Conservation (phyloP, 768 basidiomycete genomes). For the Royoungia palumana region DNA sequence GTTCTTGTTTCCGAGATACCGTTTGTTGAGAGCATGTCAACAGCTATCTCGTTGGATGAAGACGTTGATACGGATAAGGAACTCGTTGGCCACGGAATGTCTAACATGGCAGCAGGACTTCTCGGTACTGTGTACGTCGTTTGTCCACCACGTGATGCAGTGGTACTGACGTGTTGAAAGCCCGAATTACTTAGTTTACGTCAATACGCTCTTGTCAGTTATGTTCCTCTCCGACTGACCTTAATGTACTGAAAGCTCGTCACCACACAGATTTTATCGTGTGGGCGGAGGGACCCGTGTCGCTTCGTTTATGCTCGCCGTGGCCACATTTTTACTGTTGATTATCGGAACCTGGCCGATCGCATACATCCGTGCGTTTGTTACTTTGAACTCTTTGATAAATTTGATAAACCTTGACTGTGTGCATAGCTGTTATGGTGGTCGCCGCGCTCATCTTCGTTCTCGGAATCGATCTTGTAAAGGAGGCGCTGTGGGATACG, state of each 20-base stretch:
- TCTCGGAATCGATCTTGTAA: constrained; percentile 88
- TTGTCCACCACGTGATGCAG: background rate
- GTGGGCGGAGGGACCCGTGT: constrained; percentile 85
- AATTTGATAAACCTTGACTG: background rate
- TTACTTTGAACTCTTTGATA: background rate
- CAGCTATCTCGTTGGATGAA: constrained; percentile 83
- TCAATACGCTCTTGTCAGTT: constrained; percentile 74
- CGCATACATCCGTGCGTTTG: constrained; percentile 78
- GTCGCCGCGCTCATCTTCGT: constrained; percentile 92
- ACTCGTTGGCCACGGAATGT: constrained; percentile 88
- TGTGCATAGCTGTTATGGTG: constrained; percentile 73
- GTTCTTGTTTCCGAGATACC: background rate
- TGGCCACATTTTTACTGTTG: constrained; percentile 67
- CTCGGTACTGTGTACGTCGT: constrained; percentile 72
- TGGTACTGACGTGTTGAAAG: constrained; percentile 32
- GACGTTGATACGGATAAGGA: constrained; percentile 93
- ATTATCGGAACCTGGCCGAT: constrained; percentile 86
- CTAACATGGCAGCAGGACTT: constrained; percentile 79
- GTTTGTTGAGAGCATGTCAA: background rate
- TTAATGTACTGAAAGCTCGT: background rate
- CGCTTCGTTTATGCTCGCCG: constrained; percentile 81
- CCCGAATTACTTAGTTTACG: constrained; percentile 85
- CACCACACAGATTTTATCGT: constrained; percentile 68
- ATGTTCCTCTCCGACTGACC: constrained; percentile 2
- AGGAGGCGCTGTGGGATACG: constrained; percentile 97